These are phyloP conservation scores for Peterozyma xylosa DNA, from an alignment of 805 yeast species.

Conservation along the genomic window DNA sequence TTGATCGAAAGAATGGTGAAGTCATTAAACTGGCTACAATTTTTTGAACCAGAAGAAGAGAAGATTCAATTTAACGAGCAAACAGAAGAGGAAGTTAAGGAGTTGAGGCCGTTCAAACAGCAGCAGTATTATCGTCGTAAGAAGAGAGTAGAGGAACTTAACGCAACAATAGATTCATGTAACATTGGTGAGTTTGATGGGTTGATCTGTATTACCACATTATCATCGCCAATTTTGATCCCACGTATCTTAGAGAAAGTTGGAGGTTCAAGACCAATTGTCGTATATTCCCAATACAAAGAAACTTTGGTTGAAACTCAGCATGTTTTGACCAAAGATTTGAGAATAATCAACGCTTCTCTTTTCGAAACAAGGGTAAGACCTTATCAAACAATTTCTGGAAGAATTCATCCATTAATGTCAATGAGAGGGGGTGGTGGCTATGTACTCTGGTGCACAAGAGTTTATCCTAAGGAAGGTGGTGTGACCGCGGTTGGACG, in stretches of 20 bases:
- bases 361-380: conserved; percentile 77
- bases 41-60: conserved; percentile 67
- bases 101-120: conserved; percentile 50
- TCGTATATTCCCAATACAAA: conserved; percentile 73
- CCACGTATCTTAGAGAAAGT: conserved; percentile 54
- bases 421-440: conserved; percentile 93
- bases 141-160: conserved; percentile 46
- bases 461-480: conserved; percentile 63
- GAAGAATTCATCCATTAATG: conserved; percentile 93
- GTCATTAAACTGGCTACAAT: conserved; percentile 71
- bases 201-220: conserved; percentile 62
- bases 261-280: conserved; percentile 84
- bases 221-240: conserved; percentile 60
- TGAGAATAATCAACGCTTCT: conserved; percentile 73
- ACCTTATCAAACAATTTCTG: conserved; percentile 87
- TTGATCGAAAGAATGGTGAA: conserved; percentile 48
- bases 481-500: conserved; percentile 64
- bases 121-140: conserved; percentile 62
- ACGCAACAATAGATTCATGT: conserved; percentile 39
- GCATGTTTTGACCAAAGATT: conserved; percentile 57
- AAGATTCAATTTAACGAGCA: conserved; percentile 22
- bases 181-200: conserved; percentile 61
- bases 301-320: conserved; percentile 73
- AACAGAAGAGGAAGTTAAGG: conserved; percentile 43
- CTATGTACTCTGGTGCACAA: conserved; percentile 66